phyloP scores from a whole-genome alignment of 306 rosid species.

The Mucuna pruriens region DNA sequence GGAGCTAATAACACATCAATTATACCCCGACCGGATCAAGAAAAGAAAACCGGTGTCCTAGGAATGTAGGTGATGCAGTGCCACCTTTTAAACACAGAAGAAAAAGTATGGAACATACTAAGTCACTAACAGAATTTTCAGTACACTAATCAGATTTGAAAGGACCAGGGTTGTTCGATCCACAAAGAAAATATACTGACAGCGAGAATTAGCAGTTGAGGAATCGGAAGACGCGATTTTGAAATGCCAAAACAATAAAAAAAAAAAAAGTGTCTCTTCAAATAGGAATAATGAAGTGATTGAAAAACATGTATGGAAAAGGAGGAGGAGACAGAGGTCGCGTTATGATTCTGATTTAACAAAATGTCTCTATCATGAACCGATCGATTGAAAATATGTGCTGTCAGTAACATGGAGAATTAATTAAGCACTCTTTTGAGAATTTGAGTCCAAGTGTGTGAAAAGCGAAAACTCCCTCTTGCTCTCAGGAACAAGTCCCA shows the following conservation, averaged over 20 bases:
- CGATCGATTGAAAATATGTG: constrained; percentile 12
- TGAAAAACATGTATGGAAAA: constrained; percentile 20
- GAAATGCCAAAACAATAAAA: background rate
- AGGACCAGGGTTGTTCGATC: background rate
- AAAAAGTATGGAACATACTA: background rate
- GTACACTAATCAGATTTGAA: constrained; percentile 42
- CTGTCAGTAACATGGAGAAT: constrained; percentile 11
- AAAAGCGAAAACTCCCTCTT: constrained; percentile 19
- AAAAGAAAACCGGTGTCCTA: background rate
- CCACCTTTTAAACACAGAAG: constrained; percentile 29
- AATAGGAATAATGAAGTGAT: constrained; percentile 28
- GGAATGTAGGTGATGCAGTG: background rate
- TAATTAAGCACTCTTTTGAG: background rate
- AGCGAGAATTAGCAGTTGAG: no score
- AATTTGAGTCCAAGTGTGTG: background rate
- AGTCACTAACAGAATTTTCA: background rate
- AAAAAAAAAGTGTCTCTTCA: background rate
- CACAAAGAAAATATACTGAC: no score
- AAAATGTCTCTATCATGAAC: constrained; percentile 33
- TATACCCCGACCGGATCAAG: background rate
- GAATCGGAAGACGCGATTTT: constrained; percentile 15
- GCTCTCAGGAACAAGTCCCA: constrained; percentile 31
- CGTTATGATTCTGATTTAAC: constrained; percentile 22
- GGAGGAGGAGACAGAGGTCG: constrained; percentile 17
- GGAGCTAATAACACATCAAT: background rate